Evolutionary conservation across 345 rosid genomes (phyloP).

Genomic region (Eucalyptus sp.): DNA sequence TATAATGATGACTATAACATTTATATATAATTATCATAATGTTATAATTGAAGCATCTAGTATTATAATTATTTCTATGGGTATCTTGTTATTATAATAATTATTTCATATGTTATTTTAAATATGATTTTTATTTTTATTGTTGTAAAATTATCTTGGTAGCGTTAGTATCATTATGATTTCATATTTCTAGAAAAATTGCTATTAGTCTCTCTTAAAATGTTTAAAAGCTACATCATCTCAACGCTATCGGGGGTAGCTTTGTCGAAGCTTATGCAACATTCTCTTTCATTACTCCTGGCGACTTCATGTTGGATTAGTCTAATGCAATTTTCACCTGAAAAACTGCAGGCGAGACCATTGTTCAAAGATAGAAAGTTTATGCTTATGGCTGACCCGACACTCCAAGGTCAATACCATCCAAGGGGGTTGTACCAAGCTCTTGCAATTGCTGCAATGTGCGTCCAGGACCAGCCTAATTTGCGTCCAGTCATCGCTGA

Average conservation of each 20-base stretch:
- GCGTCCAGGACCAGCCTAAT: constrained; percentile 79
- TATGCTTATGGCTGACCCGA: constrained; percentile 72
- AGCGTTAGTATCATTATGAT: not conserved
- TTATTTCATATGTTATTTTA: not conserved
- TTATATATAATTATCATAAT: not conserved
- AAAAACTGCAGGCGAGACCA: constrained; percentile 56
- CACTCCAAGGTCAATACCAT: constrained; percentile 74
- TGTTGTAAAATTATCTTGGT: not conserved
- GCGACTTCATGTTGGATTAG: not conserved
- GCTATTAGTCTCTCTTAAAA: not conserved
- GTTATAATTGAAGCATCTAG: not conserved
- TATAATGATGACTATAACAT: not conserved
- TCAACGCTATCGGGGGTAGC: not conserved
- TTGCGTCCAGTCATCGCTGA: constrained; percentile 76
- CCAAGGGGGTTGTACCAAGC: constrained; percentile 80
- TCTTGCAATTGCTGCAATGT: constrained; percentile 87
- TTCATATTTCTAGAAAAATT: not conserved
- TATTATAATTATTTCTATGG: not conserved
- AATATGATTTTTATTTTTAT: not conserved
- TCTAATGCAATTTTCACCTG: not conserved
- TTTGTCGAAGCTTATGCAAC: not conserved
- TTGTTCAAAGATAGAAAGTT: constrained; percentile 67
- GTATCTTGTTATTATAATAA: not conserved
- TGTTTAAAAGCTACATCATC: not conserved
- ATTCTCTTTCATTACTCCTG: not conserved